Evolutionary conservation across 345 rosid species (phyloP).

Genomic region (Noccaea caerulescens): DNA sequence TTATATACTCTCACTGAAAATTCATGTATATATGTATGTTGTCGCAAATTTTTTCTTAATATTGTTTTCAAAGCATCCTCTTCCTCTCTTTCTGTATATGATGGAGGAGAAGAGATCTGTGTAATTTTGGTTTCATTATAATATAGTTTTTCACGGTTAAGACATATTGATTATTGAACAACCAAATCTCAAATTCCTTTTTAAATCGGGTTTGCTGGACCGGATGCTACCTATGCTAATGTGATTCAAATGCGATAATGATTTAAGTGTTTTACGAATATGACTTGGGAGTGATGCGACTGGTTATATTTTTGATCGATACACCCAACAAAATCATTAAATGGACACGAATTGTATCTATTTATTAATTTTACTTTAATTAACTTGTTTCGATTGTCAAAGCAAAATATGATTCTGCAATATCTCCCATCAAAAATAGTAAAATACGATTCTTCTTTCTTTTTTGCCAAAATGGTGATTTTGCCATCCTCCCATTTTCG

Average conservation of each 20-base stretch:
- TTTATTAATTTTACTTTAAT: not conserved
- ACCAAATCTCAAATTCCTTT: not conserved
- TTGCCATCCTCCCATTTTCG: too few relatives aligned
- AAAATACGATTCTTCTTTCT: too few relatives aligned
- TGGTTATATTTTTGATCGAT: not conserved
- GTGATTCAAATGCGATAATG: not conserved
- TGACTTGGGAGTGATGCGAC: not conserved
- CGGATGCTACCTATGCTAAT: not conserved
- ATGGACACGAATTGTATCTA: not conserved
- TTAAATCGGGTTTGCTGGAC: not conserved
- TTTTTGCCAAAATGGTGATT: not conserved
- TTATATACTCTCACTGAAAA: not conserved
- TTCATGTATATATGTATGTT: conserved; percentile 4
- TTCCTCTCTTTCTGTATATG: conserved; percentile 12
- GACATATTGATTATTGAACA: not conserved
- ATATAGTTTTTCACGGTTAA: not conserved
- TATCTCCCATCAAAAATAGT: too few relatives aligned
- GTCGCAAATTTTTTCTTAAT: not conserved
- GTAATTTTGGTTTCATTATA: conserved; percentile 16
- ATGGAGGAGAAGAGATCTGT: conserved; percentile 19
- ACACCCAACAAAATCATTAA: not conserved
- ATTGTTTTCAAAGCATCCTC: not conserved
- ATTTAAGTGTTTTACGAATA: not conserved
- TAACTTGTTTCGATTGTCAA: not conserved
- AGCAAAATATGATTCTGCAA: not conserved